These are phyloP conservation scores for Septoria petroselini DNA, from an alignment of 2,329 filamentous ascomycete genomes.

Conservation along the genomic window DNA sequence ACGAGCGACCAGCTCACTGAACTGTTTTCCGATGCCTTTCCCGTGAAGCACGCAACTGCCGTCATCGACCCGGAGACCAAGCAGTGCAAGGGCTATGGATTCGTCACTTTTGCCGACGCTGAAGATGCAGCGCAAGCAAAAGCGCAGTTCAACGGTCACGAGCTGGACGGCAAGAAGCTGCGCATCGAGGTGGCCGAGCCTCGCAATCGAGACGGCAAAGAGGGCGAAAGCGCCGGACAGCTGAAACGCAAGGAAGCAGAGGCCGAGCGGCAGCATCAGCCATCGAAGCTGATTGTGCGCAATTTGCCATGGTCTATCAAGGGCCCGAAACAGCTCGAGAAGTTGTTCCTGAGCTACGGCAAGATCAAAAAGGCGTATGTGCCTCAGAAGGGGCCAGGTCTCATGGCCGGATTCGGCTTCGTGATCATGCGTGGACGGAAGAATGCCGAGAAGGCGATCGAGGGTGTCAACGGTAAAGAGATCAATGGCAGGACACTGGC, in stretches of 20 bases:
- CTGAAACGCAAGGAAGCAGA: slow-evolving; percentile 69
- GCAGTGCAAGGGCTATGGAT: slow-evolving; percentile 85
- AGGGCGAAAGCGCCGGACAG: slow-evolving; percentile 34
- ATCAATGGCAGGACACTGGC: slow-evolving; percentile 84
- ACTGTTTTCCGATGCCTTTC: slow-evolving; percentile 90
- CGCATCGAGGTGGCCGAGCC: slow-evolving; percentile 84
- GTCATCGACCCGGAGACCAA: slow-evolving; percentile 84
- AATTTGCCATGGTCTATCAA: slow-evolving; percentile 97
- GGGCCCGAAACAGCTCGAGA: slow-evolving; percentile 71
- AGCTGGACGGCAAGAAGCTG: slow-evolving; percentile 76
- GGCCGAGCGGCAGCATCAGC: slow-evolving; percentile 61
- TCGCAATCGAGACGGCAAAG: slow-evolving; percentile 62
- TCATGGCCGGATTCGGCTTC: slow-evolving; percentile 85
- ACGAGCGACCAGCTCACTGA: slow-evolving; percentile 81
- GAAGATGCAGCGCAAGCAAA: slow-evolving; percentile 83
- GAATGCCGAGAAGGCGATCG: slow-evolving; percentile 86
- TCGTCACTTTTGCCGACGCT: slow-evolving; percentile 92
- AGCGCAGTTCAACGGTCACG: slow-evolving; percentile 73
- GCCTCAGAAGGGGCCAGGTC: slow-evolving; percentile 67
- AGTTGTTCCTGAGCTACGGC: slow-evolving; percentile 80
- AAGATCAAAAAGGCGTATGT: slow-evolving; percentile 86
- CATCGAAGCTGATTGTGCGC: slow-evolving; percentile 82
- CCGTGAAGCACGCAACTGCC: slow-evolving; percentile 93
- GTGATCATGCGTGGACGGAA: slow-evolving; percentile 81
- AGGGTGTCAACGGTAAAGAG: slow-evolving; percentile 81